These are phyloP conservation scores for Pseudogymnoascus destructans DNA, from an alignment of 2,329 filamentous ascomycete genomes.

Conservation along the genomic window DNA sequence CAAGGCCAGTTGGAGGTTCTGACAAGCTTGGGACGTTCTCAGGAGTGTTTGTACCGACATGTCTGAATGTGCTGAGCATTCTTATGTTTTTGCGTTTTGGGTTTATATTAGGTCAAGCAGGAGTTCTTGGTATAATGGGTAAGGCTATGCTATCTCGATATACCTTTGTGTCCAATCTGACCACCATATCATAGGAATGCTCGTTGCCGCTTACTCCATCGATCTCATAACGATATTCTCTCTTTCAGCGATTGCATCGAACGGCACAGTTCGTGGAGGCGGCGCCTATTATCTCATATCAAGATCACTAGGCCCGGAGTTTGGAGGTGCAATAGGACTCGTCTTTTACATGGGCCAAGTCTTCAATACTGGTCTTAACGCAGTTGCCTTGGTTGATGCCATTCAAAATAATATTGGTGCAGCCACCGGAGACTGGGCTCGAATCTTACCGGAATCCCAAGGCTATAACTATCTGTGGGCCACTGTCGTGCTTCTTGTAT, in stretches of 20 bases:
- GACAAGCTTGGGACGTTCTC: constrained; percentile 64
- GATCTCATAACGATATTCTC: constrained; percentile 78
- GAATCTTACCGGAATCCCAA: constrained; percentile 54
- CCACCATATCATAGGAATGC: constrained; percentile 41
- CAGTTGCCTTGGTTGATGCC: constrained; percentile 75
- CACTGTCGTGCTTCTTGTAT: constrained; percentile 56
- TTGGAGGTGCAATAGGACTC: constrained; percentile 76
- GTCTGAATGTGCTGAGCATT: constrained; percentile 77
- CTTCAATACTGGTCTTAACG: constrained; percentile 76
- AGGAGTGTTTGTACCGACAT: constrained; percentile 79
- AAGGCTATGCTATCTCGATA: constrained; percentile 22
- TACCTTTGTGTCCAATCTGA: not conserved
- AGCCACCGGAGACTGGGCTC: constrained; percentile 39
- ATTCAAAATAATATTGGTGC: constrained; percentile 61
- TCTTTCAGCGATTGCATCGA: constrained; percentile 77
- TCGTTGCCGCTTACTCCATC: constrained; percentile 64
- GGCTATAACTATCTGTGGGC: constrained; percentile 69
- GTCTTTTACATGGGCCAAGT: constrained; percentile 86
- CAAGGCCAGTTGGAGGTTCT: constrained; percentile 27
- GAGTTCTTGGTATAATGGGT: constrained; percentile 70
- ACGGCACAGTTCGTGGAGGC: constrained; percentile 76
- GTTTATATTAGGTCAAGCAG: constrained; percentile 68
- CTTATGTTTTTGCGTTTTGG: constrained; percentile 88
- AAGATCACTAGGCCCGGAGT: constrained; percentile 72
- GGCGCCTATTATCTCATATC: constrained; percentile 86